phyloP scores from a whole-genome alignment of 1,284 basidiomycete genomes.

The Malassezia restricta region DNA sequence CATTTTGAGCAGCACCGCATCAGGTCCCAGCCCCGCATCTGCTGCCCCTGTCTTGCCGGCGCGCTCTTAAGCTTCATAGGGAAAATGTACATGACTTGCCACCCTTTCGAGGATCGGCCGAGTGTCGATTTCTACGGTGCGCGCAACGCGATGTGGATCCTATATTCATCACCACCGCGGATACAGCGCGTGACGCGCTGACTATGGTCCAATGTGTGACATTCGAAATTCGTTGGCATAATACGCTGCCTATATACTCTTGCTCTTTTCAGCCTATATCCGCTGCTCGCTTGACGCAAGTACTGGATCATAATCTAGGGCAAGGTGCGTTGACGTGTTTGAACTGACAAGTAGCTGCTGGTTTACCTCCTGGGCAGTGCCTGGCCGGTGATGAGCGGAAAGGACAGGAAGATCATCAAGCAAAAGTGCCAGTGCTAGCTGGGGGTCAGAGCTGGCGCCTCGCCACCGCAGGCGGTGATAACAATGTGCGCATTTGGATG shows the following conservation, averaged over 20 bases:
- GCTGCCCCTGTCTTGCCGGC: too few species aligned
- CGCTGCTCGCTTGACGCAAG: conserved; percentile 26
- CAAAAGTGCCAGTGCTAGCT: conserved; percentile 26
- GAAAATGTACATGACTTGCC: too few species aligned
- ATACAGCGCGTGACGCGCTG: neutral
- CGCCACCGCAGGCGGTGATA: conserved; percentile 91
- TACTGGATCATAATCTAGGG: conserved; percentile 40
- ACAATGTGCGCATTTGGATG: conserved; percentile 58
- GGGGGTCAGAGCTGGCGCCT: conserved; percentile 61
- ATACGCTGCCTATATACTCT: conserved; percentile 44
- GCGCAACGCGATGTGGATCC: neutral
- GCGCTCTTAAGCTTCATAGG: too few species aligned
- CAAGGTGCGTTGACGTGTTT: conserved; percentile 18
- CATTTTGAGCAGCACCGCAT: neutral
- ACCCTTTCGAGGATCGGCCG: neutral
- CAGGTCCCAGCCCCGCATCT: neutral
- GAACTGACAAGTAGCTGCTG: conserved; percentile 20
- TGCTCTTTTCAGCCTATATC: conserved; percentile 41
- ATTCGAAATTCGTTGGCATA: conserved; percentile 45
- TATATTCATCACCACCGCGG: neutral
- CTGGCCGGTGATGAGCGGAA: conserved; percentile 18
- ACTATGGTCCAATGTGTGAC: conserved; percentile 43
- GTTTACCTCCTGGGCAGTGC: conserved; percentile 31
- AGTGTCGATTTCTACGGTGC: neutral
- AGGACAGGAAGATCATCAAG: neutral